These are phyloP conservation scores for Serendipita sp. DNA, from an alignment of 768 basidiomycete genomes.

Conservation along the genomic window DNA sequence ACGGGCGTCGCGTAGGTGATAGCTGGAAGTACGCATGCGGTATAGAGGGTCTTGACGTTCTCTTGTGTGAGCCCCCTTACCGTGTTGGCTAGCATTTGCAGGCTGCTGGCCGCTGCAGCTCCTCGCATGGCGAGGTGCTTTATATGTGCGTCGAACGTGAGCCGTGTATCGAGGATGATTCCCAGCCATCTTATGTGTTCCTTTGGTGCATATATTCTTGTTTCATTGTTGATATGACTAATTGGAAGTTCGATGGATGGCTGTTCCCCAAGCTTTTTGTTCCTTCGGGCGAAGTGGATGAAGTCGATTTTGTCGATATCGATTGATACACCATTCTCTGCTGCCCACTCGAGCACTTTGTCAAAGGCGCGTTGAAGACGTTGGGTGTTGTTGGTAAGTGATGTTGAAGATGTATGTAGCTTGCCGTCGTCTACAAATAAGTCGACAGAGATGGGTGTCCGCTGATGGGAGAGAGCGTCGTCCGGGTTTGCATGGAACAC, in stretches of 20 bases:
- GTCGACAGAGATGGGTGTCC: not conserved
- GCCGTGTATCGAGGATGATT: conserved; percentile 21
- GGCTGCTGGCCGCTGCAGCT: conserved; percentile 15
- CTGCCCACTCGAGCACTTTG: not conserved
- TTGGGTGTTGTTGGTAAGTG: conserved; percentile 8
- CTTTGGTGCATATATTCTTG: not conserved
- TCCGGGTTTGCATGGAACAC: too few relatives aligned
- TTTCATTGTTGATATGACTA: not conserved
- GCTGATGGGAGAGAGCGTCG: not conserved
- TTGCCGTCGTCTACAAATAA: conserved; percentile 12
- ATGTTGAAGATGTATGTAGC: conserved; percentile 5
- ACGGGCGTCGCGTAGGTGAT: conserved; percentile 22
- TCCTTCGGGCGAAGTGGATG: conserved; percentile 8
- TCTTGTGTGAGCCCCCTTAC: conserved; percentile 21
- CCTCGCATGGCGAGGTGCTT: conserved; percentile 17
- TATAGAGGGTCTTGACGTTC: conserved; percentile 20
- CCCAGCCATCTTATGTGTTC: conserved; percentile 22
- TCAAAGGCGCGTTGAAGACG: not conserved
- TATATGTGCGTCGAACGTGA: conserved; percentile 22
- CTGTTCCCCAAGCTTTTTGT: not conserved
- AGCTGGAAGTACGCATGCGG: conserved; percentile 20
- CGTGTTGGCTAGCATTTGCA: conserved; percentile 23
- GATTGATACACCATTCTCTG: not conserved
- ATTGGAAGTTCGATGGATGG: too few relatives aligned
- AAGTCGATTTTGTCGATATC: conserved; percentile 9